Percentiles rank a stretch among this genome's conserved stretches.
phyloP scores from a whole-genome alignment of 2,329 filamentous ascomycete species.

The Verticillium nonalfalfae region DNA sequence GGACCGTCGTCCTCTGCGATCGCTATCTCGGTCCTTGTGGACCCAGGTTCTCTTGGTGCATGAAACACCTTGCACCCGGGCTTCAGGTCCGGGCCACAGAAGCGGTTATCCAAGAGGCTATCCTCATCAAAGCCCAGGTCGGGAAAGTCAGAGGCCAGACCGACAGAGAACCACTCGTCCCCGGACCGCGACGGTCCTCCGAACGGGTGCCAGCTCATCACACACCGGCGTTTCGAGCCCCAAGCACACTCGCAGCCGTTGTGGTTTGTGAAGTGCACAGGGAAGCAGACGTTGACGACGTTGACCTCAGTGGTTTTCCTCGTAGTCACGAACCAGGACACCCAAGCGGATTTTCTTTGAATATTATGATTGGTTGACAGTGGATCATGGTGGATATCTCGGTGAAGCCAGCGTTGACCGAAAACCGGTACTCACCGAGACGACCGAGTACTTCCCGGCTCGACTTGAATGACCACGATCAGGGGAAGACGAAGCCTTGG shows the following conservation, averaged over 20 bases:
- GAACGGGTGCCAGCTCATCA: conserved; percentile 13
- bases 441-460: too few relatives aligned
- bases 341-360: too few relatives aligned
- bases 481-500: too few relatives aligned
- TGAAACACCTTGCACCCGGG: conserved; percentile 55
- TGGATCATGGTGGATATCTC: too few relatives aligned
- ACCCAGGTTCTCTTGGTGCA: conserved; percentile 32
- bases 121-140: conserved; percentile 36
- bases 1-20: conserved; percentile 22
- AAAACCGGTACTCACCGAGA: too few relatives aligned
- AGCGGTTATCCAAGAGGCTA: conserved; percentile 26
- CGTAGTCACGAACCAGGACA: too few relatives aligned
- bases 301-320: too few relatives aligned
- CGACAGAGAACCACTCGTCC: conserved; percentile 46
- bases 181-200: conserved; percentile 15
- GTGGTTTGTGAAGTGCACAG: too few relatives aligned
- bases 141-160: conserved; percentile 48
- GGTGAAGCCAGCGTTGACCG: too few relatives aligned
- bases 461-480: too few relatives aligned
- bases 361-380: too few relatives aligned
- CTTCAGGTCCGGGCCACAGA: conserved; percentile 30
- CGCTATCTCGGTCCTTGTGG: conserved; percentile 27
- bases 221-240: background rate
- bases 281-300: too few relatives aligned
- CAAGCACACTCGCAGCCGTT: background rate